Base-by-base conservation (phyloP, 2,329 filamentous ascomycete species). In the Pseudogymnoascus verrucosus region DNA sequence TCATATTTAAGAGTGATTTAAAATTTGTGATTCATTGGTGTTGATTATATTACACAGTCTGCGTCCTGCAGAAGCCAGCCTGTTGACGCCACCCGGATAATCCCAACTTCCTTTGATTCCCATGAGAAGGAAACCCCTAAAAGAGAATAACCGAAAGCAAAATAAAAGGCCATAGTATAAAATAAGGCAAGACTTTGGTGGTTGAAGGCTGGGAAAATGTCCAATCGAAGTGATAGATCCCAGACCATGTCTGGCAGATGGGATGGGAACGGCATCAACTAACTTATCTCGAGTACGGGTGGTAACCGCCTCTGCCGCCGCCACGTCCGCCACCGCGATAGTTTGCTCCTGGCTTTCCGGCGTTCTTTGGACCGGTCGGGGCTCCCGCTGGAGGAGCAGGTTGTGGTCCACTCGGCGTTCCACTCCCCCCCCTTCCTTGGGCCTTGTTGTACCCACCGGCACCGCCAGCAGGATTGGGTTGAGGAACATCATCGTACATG, bases 401-500 rank as follows among this genome's bases (percentile, higher is more conserved):
- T 63, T 62, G 73, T 66, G 69, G 73, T 5, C 42, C 64, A 66
- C 62, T 65, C 63, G 73, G 74, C 47, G 72, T 73, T 31, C 67
- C 71, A 40, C 73, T 72, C 5, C 65, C 63, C 10, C 71, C 67
- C 42, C 70, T 66, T 12, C 65, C 71, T 37, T 60, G 57, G 14
- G 8, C 23, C 36, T 61, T 61, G 40, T 40, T 61, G 34, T 42
- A 39, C 66, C 78, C 76, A 65, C 79, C 76, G n/a, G 73, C 77
- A 61, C 81, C 80, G 57, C 79, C 82, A 23, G 67, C 67, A 60
- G 87, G 83, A 69, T 88, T 87, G 4, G 91, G 91, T 73, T 93
- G 91, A 14, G 92, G 93, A 1, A 93, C 90, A 74, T 97, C 93
- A 74, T 98, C 93, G 75, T 97, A 98, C 92, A 96, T 96, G 71